phyloP scores from a whole-genome alignment of 768 basidiomycete genomes.

The Collybia nuda region DNA sequence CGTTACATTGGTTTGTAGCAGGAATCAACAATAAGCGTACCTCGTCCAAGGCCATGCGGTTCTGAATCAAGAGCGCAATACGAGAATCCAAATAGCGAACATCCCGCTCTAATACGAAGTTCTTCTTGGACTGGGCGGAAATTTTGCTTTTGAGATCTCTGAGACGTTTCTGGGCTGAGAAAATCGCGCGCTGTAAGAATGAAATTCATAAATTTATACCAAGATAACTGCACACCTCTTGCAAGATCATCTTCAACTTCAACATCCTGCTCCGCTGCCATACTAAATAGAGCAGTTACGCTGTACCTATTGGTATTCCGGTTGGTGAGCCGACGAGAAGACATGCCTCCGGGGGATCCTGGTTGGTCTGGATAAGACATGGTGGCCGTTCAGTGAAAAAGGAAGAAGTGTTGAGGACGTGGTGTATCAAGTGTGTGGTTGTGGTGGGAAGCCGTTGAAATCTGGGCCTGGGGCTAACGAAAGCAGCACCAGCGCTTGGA shows the following conservation, averaged over 20 bases:
- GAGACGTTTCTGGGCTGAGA: conserved; percentile 90
- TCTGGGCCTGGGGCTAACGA: conserved; percentile 17
- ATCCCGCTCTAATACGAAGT: conserved; percentile 98
- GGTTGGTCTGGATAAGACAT: conserved; percentile 68
- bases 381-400: conserved; percentile 29
- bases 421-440: conserved; percentile 14
- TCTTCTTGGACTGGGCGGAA: conserved; percentile 99
- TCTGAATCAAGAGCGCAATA: conserved; percentile 97
- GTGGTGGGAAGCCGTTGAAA: conserved; percentile 12
- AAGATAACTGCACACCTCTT: conserved; percentile 60
- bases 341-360: conserved; percentile 62
- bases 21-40: conserved; percentile 42
- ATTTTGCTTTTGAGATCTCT: conserved; percentile 96
- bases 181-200: conserved; percentile 5
- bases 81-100: conserved; percentile 97
- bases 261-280: conserved; percentile 98
- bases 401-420: conserved; percentile 14
- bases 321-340: conserved; percentile 78
- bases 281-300: conserved; percentile 93
- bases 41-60: conserved; percentile 96
- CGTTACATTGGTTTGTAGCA: conserved; percentile 11
- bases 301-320: conserved; percentile 95
- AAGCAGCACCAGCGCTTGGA: conserved; percentile 48
- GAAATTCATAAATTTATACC: conserved; percentile 4
- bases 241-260: conserved; percentile 98